Conservation (phyloP, 768 basidiomycete species). For the Lactarius evosmus region DNA sequence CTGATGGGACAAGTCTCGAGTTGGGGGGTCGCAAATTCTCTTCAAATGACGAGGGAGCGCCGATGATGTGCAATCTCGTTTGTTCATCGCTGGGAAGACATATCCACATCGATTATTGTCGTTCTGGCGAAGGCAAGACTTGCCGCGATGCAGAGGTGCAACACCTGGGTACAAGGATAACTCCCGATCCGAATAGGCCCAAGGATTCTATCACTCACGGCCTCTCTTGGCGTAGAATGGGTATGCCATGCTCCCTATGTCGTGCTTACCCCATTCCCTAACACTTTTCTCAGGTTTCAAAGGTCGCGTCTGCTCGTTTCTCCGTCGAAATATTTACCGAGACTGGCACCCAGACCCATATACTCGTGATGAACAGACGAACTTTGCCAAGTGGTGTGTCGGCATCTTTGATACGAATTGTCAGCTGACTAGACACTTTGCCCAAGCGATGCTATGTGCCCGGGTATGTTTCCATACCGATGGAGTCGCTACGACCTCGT, state of each 20-base stretch:
- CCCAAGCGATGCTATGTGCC: slow-evolving; percentile 48
- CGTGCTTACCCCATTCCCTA: slow-evolving; percentile 20
- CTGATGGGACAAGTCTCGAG: slow-evolving; percentile 48
- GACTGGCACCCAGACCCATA: slow-evolving; percentile 47
- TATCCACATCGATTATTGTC: slow-evolving; percentile 39
- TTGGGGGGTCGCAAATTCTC: slow-evolving; percentile 53
- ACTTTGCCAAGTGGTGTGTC: slow-evolving; percentile 50
- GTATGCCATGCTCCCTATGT: no score
- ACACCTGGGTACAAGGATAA: no score
- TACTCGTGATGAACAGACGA: slow-evolving; percentile 33
- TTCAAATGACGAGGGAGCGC: slow-evolving; percentile 33
- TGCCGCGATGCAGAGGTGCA: no score
- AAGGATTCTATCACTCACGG: no score
- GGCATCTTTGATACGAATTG: neutral
- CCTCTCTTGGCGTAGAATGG: no score
- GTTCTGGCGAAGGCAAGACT: no score
- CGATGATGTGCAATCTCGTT: no score
- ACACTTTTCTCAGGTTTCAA: slow-evolving; percentile 45
- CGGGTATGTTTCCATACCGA: slow-evolving; percentile 35
- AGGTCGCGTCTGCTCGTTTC: slow-evolving; percentile 32
- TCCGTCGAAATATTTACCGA: neutral
- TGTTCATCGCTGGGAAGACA: slow-evolving; percentile 56
- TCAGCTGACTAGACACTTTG: neutral
- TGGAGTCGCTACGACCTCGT: neutral
- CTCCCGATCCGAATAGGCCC: no score